Percentiles rank a stretch among this genome's conserved stretches.
Evolutionary conservation across 176 grass and related monocot genomes (phyloP).

Genomic region (Oryza brachyantha): DNA sequence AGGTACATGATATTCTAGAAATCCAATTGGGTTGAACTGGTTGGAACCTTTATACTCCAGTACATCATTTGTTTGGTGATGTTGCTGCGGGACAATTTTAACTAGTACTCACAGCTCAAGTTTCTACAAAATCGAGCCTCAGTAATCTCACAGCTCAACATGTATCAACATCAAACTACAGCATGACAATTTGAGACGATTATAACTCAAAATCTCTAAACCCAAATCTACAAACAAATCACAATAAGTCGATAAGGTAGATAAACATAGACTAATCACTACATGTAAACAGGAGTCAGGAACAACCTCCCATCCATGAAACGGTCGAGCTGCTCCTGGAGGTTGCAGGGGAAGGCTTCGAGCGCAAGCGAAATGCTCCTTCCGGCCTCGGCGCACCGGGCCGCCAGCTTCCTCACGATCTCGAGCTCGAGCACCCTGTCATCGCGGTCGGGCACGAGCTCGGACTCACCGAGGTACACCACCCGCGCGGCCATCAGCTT

Average conservation of each 20-base stretch:
- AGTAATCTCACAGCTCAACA: not conserved
- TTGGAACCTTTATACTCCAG: not conserved
- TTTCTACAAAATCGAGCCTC: not conserved
- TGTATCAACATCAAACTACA: not conserved
- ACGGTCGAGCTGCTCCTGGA: constrained; percentile 77
- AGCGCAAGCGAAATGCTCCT: constrained; percentile 63
- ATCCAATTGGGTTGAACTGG: not conserved
- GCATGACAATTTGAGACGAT: not conserved
- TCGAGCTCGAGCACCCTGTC: constrained; percentile 80
- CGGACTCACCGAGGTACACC: constrained; percentile 89
- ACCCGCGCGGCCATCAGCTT: constrained; percentile 90
- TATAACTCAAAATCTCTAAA: not conserved
- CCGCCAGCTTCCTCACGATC: constrained; percentile 67
- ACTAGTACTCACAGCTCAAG: not conserved
- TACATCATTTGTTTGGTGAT: not conserved
- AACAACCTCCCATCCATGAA: constrained; percentile 84
- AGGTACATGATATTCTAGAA: not conserved
- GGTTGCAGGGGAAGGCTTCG: constrained; percentile 70
- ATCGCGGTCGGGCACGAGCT: constrained; percentile 86
- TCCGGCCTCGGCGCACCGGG: constrained; percentile 47
- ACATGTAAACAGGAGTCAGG: not conserved
- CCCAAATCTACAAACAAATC: not conserved
- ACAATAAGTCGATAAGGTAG: not conserved
- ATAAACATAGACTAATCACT: not conserved
- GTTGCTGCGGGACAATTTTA: not conserved